phyloP scores from a whole-genome alignment of 768 basidiomycete species.

The Lactarius indigo region DNA sequence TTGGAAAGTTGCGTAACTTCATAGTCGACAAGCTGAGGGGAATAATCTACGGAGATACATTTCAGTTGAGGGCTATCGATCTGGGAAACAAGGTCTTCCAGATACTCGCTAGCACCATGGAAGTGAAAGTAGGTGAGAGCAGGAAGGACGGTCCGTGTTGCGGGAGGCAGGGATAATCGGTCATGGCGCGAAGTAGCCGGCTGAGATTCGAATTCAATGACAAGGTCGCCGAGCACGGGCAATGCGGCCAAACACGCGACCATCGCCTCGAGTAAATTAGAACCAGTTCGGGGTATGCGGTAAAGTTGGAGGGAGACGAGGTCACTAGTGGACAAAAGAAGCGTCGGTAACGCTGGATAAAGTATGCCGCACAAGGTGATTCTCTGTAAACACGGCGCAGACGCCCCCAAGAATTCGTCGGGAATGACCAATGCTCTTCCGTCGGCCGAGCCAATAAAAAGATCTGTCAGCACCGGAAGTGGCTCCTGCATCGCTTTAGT shows the following conservation, averaged over 20 bases:
- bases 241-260: too few species aligned
- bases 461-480: neutral
- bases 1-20: neutral
- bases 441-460: too few species aligned
- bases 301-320: neutral
- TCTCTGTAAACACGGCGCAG: slow-evolving; percentile 88
- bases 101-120: neutral
- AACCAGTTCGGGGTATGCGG: too few species aligned
- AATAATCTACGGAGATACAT: neutral
- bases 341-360: slow-evolving; percentile 14
- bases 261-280: too few species aligned
- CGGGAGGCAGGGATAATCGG: neutral
- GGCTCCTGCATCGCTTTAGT: neutral
- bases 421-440: too few species aligned
- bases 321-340: neutral
- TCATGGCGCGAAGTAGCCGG: neutral
- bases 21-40: neutral
- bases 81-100: neutral
- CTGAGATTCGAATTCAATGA: neutral
- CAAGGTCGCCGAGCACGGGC: neutral
- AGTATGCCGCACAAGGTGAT: slow-evolving; percentile 53
- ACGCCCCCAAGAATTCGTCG: too few species aligned
- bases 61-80: neutral
- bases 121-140: neutral
- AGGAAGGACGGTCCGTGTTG: neutral